Conservation (phyloP, 495 filamentous ascomycete genomes). For the Lasiosphaeris hirsuta region DNA sequence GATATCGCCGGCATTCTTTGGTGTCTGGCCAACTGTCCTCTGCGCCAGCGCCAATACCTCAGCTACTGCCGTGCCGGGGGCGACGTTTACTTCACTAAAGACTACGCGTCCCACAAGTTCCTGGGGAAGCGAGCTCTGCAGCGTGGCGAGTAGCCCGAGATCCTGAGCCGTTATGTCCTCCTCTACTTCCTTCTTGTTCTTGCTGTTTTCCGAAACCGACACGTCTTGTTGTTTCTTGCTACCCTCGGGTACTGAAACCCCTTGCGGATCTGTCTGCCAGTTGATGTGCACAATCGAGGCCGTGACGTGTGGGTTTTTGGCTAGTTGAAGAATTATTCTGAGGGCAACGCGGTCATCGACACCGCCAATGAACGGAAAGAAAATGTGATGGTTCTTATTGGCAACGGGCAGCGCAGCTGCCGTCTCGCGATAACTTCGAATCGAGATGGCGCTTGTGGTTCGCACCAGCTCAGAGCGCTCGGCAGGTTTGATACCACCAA, state of each 20-base stretch:
- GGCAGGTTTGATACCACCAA: constrained; percentile 48
- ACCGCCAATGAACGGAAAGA: constrained; percentile 84
- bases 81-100: constrained; percentile 45
- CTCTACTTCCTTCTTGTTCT: constrained; percentile 22
- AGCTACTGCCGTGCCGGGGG: constrained; percentile 17
- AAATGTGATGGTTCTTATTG: constrained; percentile 77
- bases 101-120: constrained; percentile 59
- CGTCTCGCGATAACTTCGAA: constrained; percentile 50
- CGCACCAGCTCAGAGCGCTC: constrained; percentile 40
- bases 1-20: constrained; percentile 72
- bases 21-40: constrained; percentile 57
- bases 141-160: constrained; percentile 55
- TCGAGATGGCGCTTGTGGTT: constrained; percentile 54
- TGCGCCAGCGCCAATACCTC: constrained; percentile 45
- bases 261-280: constrained; percentile 7
- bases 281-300: constrained; percentile 61
- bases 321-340: constrained; percentile 75
- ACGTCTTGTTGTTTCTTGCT: constrained; percentile 2
- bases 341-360: constrained; percentile 80
- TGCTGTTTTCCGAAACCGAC: not conserved
- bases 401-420: constrained; percentile 43
- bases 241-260: constrained; percentile 3
- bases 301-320: constrained; percentile 71
- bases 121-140: constrained; percentile 59
- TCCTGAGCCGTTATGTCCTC: constrained; percentile 49